Conservation (phyloP, 345 rosid genomes). For the Hypericum perforatum region DNA sequence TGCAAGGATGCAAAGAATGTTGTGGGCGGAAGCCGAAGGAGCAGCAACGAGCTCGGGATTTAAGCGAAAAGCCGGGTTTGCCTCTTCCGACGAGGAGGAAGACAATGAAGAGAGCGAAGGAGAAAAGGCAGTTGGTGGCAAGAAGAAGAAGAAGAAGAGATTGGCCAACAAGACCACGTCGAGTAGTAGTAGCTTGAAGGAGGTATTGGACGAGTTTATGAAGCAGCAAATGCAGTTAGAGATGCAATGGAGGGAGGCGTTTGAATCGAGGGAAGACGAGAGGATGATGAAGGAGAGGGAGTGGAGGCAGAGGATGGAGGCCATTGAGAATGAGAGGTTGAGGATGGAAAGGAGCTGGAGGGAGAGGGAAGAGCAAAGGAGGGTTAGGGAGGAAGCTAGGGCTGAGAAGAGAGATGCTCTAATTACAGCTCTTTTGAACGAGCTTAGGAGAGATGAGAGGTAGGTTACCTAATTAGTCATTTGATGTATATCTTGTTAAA, state of each 20-base stretch:
- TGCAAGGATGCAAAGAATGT: constrained; percentile 29
- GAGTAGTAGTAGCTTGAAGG: constrained; percentile 28
- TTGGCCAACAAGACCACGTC: constrained; percentile 19
- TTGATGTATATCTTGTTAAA: too few relatives aligned
- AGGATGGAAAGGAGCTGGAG: constrained; percentile 38
- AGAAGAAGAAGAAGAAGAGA: constrained; percentile 30
- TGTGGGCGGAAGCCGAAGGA: too few relatives aligned
- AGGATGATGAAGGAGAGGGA: constrained; percentile 39
- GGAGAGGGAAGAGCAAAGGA: constrained; percentile 50
- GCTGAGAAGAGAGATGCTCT: constrained; percentile 47
- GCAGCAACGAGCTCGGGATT: constrained; percentile 27
- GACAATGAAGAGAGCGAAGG: constrained; percentile 21
- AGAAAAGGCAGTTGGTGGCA: constrained; percentile 24
- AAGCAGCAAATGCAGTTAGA: constrained; percentile 43
- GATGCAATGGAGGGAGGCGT: constrained; percentile 38
- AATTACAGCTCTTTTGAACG: constrained; percentile 36
- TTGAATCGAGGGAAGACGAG: constrained; percentile 40
- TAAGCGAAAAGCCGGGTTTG: constrained; percentile 19
- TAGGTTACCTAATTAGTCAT: too few relatives aligned
- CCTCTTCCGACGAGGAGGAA: constrained; percentile 25
- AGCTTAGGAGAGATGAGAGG: constrained; percentile 13
- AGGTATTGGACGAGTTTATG: constrained; percentile 37
- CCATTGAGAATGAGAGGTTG: constrained; percentile 45
- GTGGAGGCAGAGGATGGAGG: constrained; percentile 43
- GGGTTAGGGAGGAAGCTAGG: constrained; percentile 38